A percentile compares a stretch with the other conserved stretches of the same genome.
Conservation (phyloP, 495 filamentous ascomycete species). For the Daldinia vernicosa region DNA sequence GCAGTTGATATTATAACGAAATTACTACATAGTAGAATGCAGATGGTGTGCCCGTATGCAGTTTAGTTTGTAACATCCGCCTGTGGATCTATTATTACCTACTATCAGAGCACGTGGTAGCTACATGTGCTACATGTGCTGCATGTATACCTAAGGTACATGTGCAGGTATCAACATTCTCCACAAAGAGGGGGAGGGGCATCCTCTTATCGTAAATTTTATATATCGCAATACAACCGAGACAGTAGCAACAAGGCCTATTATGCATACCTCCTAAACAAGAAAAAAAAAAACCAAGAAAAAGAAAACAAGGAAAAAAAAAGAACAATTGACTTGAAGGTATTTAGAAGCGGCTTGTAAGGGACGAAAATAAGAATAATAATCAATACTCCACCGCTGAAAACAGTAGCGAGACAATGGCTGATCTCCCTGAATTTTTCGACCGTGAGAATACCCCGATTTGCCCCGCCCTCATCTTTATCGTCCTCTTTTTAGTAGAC, state of each 20-base stretch:
- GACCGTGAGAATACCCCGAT: conserved; percentile 52
- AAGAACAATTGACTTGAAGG: background rate
- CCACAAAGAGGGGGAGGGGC: background rate
- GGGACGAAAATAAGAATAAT: background rate
- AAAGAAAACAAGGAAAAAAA: too few relatives aligned
- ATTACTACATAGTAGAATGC: background rate
- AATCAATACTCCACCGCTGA: background rate
- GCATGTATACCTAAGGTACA: background rate
- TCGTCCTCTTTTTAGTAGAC: conserved; percentile 7
- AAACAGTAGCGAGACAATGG: conserved; percentile 51
- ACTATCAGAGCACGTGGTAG: background rate
- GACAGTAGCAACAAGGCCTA: background rate
- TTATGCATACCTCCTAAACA: too few relatives aligned
- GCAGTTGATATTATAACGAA: background rate
- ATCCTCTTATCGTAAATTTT: conserved; percentile 2
- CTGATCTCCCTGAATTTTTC: conserved; percentile 65
- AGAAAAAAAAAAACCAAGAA: too few relatives aligned
- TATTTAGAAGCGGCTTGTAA: too few relatives aligned
- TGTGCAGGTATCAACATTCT: background rate
- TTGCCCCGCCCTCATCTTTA: conserved; percentile 11
- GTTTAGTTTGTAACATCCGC: too few relatives aligned
- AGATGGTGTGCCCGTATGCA: too few relatives aligned
- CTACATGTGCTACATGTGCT: too few relatives aligned
- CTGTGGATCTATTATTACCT: background rate
- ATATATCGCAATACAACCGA: background rate